Conservation (phyloP, 352 stramenopile genomes). For the Globisporangium carolinianum region DNA sequence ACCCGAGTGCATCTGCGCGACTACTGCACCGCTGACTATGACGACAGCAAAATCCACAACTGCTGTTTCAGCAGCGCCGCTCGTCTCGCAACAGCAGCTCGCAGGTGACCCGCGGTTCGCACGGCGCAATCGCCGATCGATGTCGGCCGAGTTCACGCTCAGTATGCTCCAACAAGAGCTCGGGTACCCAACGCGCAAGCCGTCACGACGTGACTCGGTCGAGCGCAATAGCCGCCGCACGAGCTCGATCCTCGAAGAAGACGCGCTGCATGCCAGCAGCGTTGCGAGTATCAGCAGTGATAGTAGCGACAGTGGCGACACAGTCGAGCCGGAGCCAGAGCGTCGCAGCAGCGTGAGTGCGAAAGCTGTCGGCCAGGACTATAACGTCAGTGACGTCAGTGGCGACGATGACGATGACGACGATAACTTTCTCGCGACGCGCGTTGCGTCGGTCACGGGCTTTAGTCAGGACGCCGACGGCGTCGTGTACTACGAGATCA, state of each 20-base stretch:
- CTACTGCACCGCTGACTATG: neutral
- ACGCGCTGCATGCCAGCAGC: constrained; percentile 3
- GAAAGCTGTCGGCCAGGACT: neutral
- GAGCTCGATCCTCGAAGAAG: constrained; percentile 29
- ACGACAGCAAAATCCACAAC: neutral
- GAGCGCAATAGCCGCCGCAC: constrained; percentile 24
- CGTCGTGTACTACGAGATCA: constrained; percentile 77
- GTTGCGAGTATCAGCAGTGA: no score
- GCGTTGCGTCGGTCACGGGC: constrained; percentile 55
- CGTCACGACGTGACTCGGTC: constrained; percentile 10
- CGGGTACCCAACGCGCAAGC: constrained; percentile 48
- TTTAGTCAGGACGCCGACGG: constrained; percentile 71
- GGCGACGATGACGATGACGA: constrained; percentile 13
- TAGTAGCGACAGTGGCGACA: no score
- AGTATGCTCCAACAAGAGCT: constrained; percentile 72
- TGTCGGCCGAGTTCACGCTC: constrained; percentile 48
- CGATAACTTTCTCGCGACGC: constrained; percentile 71
- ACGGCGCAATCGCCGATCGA: constrained; percentile 29
- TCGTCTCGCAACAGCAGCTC: constrained; percentile 1
- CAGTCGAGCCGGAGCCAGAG: neutral
- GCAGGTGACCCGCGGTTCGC: constrained; percentile 8
- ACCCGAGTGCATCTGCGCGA: neutral
- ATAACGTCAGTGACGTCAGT: constrained; percentile 4
- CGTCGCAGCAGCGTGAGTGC: neutral
- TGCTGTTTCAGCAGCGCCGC: neutral